Evolutionary conservation across 306 rosid genomes (phyloP).

Genomic region (Citrullus colocynthis): DNA sequence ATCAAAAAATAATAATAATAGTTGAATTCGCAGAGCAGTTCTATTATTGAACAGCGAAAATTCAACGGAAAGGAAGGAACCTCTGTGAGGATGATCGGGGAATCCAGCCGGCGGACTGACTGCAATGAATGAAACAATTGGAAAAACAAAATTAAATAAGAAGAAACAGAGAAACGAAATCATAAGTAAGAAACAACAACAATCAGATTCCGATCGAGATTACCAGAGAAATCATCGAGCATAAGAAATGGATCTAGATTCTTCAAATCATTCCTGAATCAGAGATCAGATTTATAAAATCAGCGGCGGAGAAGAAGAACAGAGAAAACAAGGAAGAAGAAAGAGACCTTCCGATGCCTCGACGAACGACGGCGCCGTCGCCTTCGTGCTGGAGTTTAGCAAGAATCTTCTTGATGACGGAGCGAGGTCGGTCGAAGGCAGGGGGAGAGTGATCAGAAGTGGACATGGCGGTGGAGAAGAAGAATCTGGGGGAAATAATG

Average conservation of each 20-base stretch:
- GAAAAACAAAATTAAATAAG: not conserved
- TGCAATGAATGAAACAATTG: constrained; percentile 10
- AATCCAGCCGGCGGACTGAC: constrained; percentile 55
- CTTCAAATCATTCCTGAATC: constrained; percentile 30
- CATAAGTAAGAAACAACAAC: too few relatives aligned
- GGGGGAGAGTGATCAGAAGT: constrained; percentile 19
- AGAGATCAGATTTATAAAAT: not conserved
- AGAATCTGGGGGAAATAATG: not conserved
- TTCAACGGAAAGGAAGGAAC: constrained; percentile 10
- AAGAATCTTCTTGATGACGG: constrained; percentile 39
- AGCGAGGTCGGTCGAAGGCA: constrained; percentile 35
- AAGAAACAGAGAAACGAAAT: not conserved
- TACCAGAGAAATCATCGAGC: constrained; percentile 50
- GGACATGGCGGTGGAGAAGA: constrained; percentile 25
- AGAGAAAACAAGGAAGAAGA: not conserved
- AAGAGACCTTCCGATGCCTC: constrained; percentile 41
- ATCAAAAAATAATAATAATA: not conserved
- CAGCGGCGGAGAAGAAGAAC: not conserved
- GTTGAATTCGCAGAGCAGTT: not conserved
- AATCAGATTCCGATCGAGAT: not conserved
- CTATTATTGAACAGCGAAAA: not conserved
- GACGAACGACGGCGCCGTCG: constrained; percentile 36
- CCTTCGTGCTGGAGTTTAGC: constrained; percentile 35
- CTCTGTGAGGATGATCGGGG: constrained; percentile 69
- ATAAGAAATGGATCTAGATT: constrained; percentile 48